A percentile compares a stretch with the other conserved stretches of the same genome.
phyloP scores from a whole-genome alignment of 2,329 filamentous ascomycete species.

The Scytalidium lignicola region DNA sequence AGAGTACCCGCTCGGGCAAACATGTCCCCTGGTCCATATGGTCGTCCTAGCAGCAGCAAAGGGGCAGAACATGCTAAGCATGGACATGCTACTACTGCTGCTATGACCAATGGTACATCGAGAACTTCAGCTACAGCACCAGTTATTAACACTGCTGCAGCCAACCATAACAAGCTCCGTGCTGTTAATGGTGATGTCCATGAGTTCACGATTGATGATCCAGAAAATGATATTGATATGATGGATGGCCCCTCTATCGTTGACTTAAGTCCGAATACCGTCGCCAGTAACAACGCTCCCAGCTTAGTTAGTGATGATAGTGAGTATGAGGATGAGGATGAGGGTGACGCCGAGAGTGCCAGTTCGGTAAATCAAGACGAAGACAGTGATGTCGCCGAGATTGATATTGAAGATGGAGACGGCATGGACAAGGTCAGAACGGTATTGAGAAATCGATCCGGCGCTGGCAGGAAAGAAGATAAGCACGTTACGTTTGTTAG shows the following conservation, averaged over 20 bases:
- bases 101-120: constrained; percentile 27
- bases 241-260: constrained; percentile 53
- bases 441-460: constrained; percentile 18
- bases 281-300: constrained; percentile 70
- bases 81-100: neutral
- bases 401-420: constrained; percentile 51
- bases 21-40: constrained; percentile 43
- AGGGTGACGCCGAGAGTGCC: constrained; percentile 51
- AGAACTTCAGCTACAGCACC: constrained; percentile 30
- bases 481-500: constrained; percentile 32
- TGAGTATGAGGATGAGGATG: constrained; percentile 61
- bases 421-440: constrained; percentile 23
- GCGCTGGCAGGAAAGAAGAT: constrained; percentile 24
- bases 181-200: constrained; percentile 8
- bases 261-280: constrained; percentile 64
- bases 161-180: constrained; percentile 11
- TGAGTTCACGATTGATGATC: constrained; percentile 9
- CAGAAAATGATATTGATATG: constrained; percentile 31
- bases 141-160: constrained; percentile 14
- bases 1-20: constrained; percentile 55
- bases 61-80: constrained; percentile 30
- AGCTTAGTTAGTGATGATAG: constrained; percentile 77
- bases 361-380: constrained; percentile 47
- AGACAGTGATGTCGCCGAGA: constrained; percentile 59
- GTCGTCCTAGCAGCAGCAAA: constrained; percentile 54